Conservation (phyloP, 257 asterid species). For the Fraxinus cuspidata region DNA sequence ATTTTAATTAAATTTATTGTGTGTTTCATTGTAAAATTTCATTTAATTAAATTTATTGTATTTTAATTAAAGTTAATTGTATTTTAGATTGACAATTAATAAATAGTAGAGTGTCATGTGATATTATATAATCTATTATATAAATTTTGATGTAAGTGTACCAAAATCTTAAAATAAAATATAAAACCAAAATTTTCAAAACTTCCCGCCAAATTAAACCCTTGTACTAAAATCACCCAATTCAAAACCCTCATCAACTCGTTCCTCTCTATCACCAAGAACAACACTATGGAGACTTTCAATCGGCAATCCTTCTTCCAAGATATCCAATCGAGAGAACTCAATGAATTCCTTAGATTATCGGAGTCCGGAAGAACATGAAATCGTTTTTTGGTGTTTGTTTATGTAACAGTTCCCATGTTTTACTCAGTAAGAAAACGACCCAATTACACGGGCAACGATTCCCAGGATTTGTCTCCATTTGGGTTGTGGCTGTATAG, state of each 20-base stretch:
- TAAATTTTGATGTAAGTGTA: no score
- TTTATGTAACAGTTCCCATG: background rate
- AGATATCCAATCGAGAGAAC: slow-evolving; percentile 69
- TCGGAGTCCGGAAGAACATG: background rate
- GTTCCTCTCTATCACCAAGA: background rate
- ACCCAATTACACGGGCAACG: slow-evolving; percentile 40
- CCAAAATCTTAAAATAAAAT: no score
- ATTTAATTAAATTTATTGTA: no score
- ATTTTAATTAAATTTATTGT: no score
- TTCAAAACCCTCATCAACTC: background rate
- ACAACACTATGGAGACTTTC: slow-evolving; percentile 44
- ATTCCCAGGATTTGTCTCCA: slow-evolving; percentile 38
- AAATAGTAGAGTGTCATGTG: no score
- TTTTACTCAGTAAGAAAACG: slow-evolving; percentile 55
- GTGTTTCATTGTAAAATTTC: no score
- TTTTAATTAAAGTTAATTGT: no score
- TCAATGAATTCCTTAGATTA: slow-evolving; percentile 55
- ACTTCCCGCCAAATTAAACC: slow-evolving; percentile 40
- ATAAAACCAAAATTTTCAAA: slow-evolving; percentile 23
- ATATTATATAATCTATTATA: no score
- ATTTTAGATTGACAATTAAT: no score
- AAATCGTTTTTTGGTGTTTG: background rate
- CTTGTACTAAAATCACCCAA: slow-evolving; percentile 14
- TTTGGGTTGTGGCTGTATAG: slow-evolving; percentile 66
- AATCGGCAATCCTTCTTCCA: slow-evolving; percentile 59